Base-by-base conservation (phyloP, 148 eudicot genomes). In the Salicornia ramosissima region DNA sequence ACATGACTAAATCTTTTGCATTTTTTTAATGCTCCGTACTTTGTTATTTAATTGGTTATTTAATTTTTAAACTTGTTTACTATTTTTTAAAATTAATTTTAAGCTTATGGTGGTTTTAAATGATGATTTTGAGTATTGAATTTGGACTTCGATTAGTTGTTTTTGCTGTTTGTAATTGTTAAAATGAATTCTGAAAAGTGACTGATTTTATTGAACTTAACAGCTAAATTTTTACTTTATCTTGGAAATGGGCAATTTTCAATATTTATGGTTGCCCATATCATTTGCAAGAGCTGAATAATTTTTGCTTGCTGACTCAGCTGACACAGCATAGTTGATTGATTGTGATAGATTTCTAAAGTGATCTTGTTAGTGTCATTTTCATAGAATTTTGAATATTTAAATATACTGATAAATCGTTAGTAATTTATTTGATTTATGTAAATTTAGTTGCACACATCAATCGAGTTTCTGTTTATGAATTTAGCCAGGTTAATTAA, bases 51-150 rank as follows among this genome's bases (percentile, higher is more conserved):
- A 25, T 56, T 64, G 1, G 24, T n/a, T 45, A 31, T 26, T 34
- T 51, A 6, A 21, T 36, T 5, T 13, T 9, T 25, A 14, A 51
- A 36, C 6, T 21, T 28, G 47, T 1, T 65, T n/a, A n/a, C n/a
- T n/a, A n/a, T n/a, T 55, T 12, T 6, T 22, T 15, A 34, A n/a
- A n/a, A 29, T 28, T 13, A 6, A 16, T 50, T 64, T 22, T 47
- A n/a, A n/a, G n/a, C n/a, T n/a, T n/a, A n/a, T n/a, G 24, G 49
- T 25, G 50, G 2, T 51, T 12, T 50, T 29, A 50, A 29, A 12
- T 9, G 9, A 13, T 22, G 21, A 36, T 55, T n/a, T 61, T 74
- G 49, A 73, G 64, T 65, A 54, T 18, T 64, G 31, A 73, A 73
- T 74, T 74, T 66, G 54, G 46, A 15, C 31, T 65, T 24, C 1